These are phyloP conservation scores for Drechslerella coelobrocha DNA, from an alignment of 2,329 filamentous ascomycete species.

Conservation along the genomic window DNA sequence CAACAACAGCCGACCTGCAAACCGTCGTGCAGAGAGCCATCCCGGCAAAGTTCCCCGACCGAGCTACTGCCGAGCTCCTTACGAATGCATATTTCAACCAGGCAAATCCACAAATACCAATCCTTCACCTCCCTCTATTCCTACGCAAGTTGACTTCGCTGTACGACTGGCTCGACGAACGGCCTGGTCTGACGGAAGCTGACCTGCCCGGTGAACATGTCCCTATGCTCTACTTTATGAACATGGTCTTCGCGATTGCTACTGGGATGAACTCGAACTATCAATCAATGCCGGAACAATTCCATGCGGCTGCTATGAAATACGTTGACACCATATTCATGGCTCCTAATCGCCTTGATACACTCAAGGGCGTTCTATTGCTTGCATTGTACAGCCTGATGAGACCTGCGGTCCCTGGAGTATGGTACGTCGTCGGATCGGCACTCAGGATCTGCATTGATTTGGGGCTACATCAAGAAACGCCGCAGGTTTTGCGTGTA, in stretches of 20 bases:
- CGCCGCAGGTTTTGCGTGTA: conserved; percentile 61
- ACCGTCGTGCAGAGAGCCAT: conserved; percentile 48
- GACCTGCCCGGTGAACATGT: conserved; percentile 63
- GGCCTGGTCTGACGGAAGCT: conserved; percentile 66
- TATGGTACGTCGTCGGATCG: conserved; percentile 90
- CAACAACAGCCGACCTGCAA: conserved; percentile 49
- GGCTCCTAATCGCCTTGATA: conserved; percentile 77
- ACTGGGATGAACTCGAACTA: conserved; percentile 70
- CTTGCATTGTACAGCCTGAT: conserved; percentile 90
- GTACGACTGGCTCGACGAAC: conserved; percentile 62
- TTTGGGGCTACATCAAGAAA: conserved; percentile 87
- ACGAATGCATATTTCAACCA: conserved; percentile 91
- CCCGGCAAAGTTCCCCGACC: conserved; percentile 76
- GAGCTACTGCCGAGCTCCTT: conserved; percentile 73
- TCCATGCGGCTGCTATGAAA: conserved; percentile 91
- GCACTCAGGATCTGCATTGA: conserved; percentile 89
- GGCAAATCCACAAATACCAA: conserved; percentile 93
- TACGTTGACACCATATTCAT: conserved; percentile 83
- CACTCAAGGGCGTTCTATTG: conserved; percentile 88
- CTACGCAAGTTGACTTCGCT: conserved; percentile 83
- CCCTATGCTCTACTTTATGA: conserved; percentile 82
- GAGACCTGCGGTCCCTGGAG: conserved; percentile 85
- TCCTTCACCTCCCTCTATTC: conserved; percentile 86
- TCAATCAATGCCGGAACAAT: conserved; percentile 83
- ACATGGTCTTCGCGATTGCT: conserved; percentile 96